These are phyloP conservation scores for Ustilago lituana DNA, from an alignment of 1,284 basidiomycete species.

Conservation along the genomic window DNA sequence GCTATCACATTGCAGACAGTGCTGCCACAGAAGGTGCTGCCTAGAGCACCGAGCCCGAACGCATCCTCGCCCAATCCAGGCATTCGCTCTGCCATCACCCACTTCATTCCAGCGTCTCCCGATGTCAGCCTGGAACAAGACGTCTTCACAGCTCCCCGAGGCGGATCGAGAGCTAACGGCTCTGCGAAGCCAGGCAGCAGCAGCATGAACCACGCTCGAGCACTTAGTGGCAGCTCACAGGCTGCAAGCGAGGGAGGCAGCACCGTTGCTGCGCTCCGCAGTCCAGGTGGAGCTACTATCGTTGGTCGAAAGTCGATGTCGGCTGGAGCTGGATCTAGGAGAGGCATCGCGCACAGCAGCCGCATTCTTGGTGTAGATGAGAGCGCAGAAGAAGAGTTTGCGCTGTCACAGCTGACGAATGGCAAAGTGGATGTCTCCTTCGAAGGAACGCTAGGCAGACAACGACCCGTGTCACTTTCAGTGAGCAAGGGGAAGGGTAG, in stretches of 20 bases:
- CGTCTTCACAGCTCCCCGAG: not conserved
- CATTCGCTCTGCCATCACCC: slow-evolving; percentile 35
- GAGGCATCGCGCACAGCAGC: slow-evolving; percentile 43
- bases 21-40: slow-evolving; percentile 36
- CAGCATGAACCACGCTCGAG: not conserved
- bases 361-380: slow-evolving; percentile 30
- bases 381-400: slow-evolving; percentile 18
- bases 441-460: slow-evolving; percentile 17
- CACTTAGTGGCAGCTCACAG: slow-evolving; percentile 11
- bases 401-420: slow-evolving; percentile 27
- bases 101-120: slow-evolving; percentile 40
- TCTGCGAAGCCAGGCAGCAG: not conserved
- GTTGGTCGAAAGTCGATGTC: slow-evolving; percentile 26
- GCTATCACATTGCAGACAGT: slow-evolving; percentile 38
- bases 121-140: slow-evolving; percentile 20
- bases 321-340: slow-evolving; percentile 21
- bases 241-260: not conserved
- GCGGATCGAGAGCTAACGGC: not conserved
- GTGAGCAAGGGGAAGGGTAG: slow-evolving; percentile 25
- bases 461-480: not conserved
- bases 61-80: slow-evolving; percentile 38
- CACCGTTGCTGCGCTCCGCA: not conserved
- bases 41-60: slow-evolving; percentile 34
- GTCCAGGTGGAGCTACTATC: not conserved
- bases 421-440: slow-evolving; percentile 49